These are phyloP conservation scores for Polyplosphaeria fusca DNA, from an alignment of 495 filamentous ascomycete species.

Conservation along the genomic window DNA sequence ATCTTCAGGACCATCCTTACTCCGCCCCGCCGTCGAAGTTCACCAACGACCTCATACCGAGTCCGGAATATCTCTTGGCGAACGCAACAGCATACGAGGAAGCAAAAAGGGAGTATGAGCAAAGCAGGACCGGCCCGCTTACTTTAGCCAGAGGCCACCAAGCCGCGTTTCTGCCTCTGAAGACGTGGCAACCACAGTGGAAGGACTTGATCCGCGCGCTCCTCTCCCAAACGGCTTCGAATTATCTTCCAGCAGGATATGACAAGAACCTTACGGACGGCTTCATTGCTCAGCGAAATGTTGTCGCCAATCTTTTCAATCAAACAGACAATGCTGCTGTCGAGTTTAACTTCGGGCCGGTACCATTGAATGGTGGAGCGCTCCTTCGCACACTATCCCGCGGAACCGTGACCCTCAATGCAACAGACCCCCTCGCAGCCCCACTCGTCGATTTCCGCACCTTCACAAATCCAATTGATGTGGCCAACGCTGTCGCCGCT, in stretches of 20 bases:
- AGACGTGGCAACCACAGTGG: not conserved
- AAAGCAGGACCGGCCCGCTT: constrained; percentile 4
- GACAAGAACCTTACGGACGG: not conserved
- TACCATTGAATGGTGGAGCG: not conserved
- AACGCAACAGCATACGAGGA: constrained; percentile 21
- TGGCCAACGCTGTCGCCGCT: not conserved
- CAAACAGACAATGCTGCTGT: not conserved
- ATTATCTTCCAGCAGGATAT: constrained; percentile 6
- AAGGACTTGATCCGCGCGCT: not conserved
- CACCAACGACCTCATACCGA: constrained; percentile 11
- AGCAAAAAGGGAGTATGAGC: constrained; percentile 5
- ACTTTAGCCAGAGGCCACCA: not conserved
- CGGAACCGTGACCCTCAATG: constrained; percentile 28
- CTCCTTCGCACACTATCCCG: constrained; percentile 12
- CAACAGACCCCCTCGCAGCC: constrained; percentile 7
- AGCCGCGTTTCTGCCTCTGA: not conserved
- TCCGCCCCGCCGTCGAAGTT: constrained; percentile 6
- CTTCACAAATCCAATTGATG: constrained; percentile 22
- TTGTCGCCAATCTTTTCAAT: not conserved
- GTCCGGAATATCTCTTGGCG: not conserved
- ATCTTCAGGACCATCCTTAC: constrained; percentile 32
- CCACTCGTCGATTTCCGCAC: constrained; percentile 28
- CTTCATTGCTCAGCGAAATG: not conserved
- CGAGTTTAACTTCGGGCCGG: not conserved
- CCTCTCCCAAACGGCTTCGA: not conserved